Base-by-base conservation (phyloP, 768 basidiomycete species). In the Tylopilus felleus region DNA sequence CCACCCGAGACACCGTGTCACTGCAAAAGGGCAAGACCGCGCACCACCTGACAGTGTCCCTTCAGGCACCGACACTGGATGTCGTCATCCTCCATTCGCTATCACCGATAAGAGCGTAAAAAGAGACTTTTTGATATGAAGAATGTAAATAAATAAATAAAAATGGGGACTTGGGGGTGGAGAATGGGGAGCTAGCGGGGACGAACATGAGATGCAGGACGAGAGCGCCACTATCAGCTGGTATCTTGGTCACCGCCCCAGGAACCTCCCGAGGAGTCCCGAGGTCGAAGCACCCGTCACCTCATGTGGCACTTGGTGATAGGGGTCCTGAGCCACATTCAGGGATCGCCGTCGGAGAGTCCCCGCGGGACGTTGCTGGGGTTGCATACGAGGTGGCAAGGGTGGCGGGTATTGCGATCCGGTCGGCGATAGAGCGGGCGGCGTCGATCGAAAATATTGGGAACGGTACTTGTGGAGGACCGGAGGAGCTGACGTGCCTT, bases 231-330 rank as follows among this genome's bases (percentile, higher is more conserved):
- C 14, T 16, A 13, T 33, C 31, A 35, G 14, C 13, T 5, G 31
- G 45, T 39, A 54, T 45, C 45, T 48, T 43, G 29, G 2, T 60
- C 50, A 63, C 25, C 66, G 51, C 10, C 65, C 62, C 40, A 67
- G 52, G 13, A 71, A 33, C 51, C 54, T 52, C 8, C 59, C 67
- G n/a, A 69, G 49, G 35, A 65, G 28, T 17, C 64, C 65, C 49
- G 53, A 50, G 33, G 61, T 28, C 29, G 44, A 39, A 4, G 47
- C 36, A 22, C 29, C 17, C n/a, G 29, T 29, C 42, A n/a, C 28
- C 12, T 22, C 47, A n/a, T 35, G 47, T 17, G 23, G 45, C 21
- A 4, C 44, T 9, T 6, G 40, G 16, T 50, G n/a, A 35, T 55
- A 31, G n/a, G 29, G 16, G 5, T 50, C 49, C n/a, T 25, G 41